Evolutionary conservation across 73 alveolate species (phyloP).

Genomic region (Halteria grandinella): DNA sequence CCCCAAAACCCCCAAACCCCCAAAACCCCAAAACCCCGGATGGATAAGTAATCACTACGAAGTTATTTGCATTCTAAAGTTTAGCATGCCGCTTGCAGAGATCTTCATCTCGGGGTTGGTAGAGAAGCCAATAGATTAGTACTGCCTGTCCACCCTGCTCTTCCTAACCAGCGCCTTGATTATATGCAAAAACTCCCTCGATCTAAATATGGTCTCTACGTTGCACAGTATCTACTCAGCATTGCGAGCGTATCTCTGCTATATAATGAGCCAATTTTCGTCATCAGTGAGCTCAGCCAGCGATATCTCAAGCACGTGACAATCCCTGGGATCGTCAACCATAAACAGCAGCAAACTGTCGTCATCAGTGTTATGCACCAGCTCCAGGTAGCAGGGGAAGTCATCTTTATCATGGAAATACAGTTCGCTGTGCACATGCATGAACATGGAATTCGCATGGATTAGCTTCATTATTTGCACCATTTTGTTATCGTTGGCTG

Average conservation of each 20-base stretch:
- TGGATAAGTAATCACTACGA: not conserved
- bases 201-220: slow-evolving; percentile 30
- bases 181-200: not conserved
- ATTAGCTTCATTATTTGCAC: slow-evolving; percentile 35
- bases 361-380: slow-evolving; percentile 50
- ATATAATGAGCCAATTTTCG: not conserved
- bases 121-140: slow-evolving; percentile 1
- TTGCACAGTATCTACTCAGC: slow-evolving; percentile 16
- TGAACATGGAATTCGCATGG: slow-evolving; percentile 26
- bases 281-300: not conserved
- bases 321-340: not conserved
- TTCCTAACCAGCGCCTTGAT: not conserved
- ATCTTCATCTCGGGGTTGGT: not conserved
- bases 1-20: slow-evolving; percentile 8
- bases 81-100: not conserved
- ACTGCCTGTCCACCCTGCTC: too few relatives aligned
- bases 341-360: slow-evolving; percentile 19
- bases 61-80: not conserved
- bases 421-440: slow-evolving; percentile 30
- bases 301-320: not conserved
- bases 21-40: slow-evolving; percentile 61
- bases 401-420: slow-evolving; percentile 14
- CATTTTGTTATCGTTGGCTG: not conserved
- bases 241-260: slow-evolving; percentile 3
- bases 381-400: slow-evolving; percentile 24